Percentiles rank a stretch among this genome's conserved stretches.
phyloP scores from a whole-genome alignment of 2,329 filamentous ascomycete species.

The Calonectria henricotiae region DNA sequence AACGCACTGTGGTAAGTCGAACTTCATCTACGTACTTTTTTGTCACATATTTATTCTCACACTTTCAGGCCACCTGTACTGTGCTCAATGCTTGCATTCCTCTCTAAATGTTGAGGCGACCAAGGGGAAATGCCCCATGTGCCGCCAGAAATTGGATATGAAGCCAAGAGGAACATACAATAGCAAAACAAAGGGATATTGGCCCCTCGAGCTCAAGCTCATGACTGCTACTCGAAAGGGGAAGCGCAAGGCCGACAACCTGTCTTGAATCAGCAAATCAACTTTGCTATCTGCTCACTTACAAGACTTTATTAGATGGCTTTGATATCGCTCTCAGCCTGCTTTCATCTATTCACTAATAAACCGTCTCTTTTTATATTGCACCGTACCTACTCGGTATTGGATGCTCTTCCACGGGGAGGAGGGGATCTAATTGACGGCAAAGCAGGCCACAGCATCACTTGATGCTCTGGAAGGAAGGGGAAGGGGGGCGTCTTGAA shows the following conservation, averaged over 20 bases:
- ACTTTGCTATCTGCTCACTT: background rate
- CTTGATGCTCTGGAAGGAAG: constrained; percentile 24
- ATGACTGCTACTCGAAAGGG: constrained; percentile 72
- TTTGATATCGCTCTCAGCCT: background rate
- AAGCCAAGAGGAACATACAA: constrained; percentile 61
- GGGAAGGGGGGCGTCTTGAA: constrained; percentile 39
- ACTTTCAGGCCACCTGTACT: constrained; percentile 75
- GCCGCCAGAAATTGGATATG: constrained; percentile 72
- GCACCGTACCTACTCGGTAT: background rate
- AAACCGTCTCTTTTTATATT: constrained; percentile 8
- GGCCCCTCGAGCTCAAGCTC: constrained; percentile 75
- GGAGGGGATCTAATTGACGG: constrained; percentile 26
- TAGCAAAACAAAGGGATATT: constrained; percentile 69
- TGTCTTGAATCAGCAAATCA: constrained; percentile 45
- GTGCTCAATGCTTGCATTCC: constrained; percentile 74
- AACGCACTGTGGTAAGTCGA: constrained; percentile 76
- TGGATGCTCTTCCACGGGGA: constrained; percentile 12
- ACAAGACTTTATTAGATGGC: background rate
- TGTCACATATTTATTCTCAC: constrained; percentile 38
- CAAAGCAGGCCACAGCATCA: background rate
- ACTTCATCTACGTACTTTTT: background rate
- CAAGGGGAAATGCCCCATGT: constrained; percentile 76
- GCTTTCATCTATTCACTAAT: background rate
- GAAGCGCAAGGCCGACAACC: constrained; percentile 57
- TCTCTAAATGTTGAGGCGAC: constrained; percentile 71